Conservation (phyloP, 257 asterid species). For the Scutellaria galericulata region DNA sequence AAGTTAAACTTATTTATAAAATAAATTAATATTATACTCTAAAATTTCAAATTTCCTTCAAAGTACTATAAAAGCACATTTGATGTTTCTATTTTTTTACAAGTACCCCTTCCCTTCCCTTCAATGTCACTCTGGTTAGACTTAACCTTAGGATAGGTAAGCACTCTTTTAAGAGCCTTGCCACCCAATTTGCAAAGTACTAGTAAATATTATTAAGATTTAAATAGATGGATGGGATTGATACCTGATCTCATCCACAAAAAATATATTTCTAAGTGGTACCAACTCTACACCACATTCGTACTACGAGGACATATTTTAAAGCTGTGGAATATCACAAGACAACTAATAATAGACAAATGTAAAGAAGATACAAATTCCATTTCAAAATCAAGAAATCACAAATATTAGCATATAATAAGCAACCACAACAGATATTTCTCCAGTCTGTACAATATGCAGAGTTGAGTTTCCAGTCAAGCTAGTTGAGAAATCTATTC, state of each 20-base stretch:
- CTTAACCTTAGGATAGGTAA: too few species aligned
- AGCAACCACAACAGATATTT: constrained; percentile 47
- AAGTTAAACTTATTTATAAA: too few species aligned
- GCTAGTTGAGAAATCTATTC: constrained; percentile 35
- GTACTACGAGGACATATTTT: background rate
- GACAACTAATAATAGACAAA: constrained; percentile 15
- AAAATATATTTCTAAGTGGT: background rate
- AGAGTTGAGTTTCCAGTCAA: constrained; percentile 41
- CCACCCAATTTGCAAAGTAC: too few species aligned
- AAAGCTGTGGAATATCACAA: constrained; percentile 21
- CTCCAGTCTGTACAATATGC: constrained; percentile 55
- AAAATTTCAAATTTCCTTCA: too few species aligned
- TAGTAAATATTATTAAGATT: too few species aligned
- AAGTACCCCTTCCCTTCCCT: too few species aligned
- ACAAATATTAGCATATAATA: constrained; percentile 36
- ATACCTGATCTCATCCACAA: constrained; percentile 31
- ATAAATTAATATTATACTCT: too few species aligned
- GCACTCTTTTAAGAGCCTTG: too few species aligned
- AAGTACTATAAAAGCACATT: too few species aligned
- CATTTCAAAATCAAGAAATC: constrained; percentile 28
- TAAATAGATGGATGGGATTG: background rate
- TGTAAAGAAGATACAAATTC: constrained; percentile 6
- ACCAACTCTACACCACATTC: constrained; percentile 7
- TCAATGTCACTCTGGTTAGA: too few species aligned
- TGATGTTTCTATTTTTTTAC: too few species aligned